These are phyloP conservation scores for Biancaea sappan DNA, from an alignment of 306 rosid genomes.

Conservation along the genomic window DNA sequence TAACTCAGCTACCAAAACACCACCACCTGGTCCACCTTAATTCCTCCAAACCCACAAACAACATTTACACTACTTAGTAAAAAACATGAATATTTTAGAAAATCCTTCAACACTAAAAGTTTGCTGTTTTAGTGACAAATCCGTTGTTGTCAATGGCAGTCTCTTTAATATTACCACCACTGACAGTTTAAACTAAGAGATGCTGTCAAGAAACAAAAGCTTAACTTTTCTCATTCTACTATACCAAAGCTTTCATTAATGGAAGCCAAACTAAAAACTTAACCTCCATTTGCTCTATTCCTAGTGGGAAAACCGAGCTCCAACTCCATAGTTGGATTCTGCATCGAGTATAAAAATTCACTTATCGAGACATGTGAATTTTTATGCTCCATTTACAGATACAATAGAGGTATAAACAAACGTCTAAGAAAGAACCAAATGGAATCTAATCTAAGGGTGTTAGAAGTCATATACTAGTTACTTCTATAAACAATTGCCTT, in stretches of 20 bases:
- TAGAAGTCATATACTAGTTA: constrained; percentile 67
- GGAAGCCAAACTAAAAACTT: constrained; percentile 75
- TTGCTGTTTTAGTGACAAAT: constrained; percentile 53
- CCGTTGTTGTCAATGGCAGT: constrained; percentile 43
- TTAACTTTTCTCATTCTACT: constrained; percentile 48
- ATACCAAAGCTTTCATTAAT: constrained; percentile 52
- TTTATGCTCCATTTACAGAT: constrained; percentile 97
- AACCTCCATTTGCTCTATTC: constrained; percentile 96
- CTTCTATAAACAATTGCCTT: constrained; percentile 85
- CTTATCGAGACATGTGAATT: constrained; percentile 65
- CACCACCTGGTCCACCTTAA: constrained; percentile 9
- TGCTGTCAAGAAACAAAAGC: constrained; percentile 49
- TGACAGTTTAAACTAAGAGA: constrained; percentile 36
- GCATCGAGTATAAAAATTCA: constrained; percentile 89
- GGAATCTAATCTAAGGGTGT: constrained; percentile 60
- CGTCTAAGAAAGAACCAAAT: constrained; percentile 51
- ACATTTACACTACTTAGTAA: constrained; percentile 18
- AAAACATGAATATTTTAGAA: constrained; percentile 12
- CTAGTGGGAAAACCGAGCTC: constrained; percentile 82
- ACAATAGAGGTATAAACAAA: constrained; percentile 67
- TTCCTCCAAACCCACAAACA: constrained; percentile 45
- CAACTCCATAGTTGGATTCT: constrained; percentile 92
- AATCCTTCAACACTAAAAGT: constrained; percentile 27
- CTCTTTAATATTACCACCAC: constrained; percentile 61
- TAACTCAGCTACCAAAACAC: constrained; percentile 41